Evolutionary conservation across 352 stramenopile genomes (phyloP), one percentile per base, ranked within the genome.

Genomic region (Pythium monospermum): DNA sequence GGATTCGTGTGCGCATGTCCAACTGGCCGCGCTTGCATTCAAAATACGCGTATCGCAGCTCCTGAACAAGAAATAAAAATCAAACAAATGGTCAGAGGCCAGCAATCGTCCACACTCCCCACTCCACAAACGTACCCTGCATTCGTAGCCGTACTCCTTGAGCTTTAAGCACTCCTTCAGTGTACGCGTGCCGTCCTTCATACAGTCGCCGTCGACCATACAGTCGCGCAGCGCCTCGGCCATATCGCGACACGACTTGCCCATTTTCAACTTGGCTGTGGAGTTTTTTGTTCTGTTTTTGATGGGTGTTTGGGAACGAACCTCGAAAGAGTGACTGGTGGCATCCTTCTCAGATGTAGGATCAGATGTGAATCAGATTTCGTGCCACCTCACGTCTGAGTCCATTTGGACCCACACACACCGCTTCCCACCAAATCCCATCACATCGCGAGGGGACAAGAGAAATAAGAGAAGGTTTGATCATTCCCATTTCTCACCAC

Each of bases 231-330:
- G 65, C 51, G 75, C 73, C 57, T 87, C 76, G 16, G 82, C 82
- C 76, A 90, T 90, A 52, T 92, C 82, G 12, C 66, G 76, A 72
- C 82, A 92, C 44, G 76, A 84, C 59, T 92, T 92, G 49, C 81
- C 81, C 81, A 92, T 92, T 15, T 3, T 18, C 19, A 49, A 22
- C 28, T 28, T 23, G 26, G 11, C 8, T 23, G n/a, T n/a, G n/a
- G n/a, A n/a, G 39, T 25, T n/a, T 22, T 5, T 18, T 46, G 46
- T n/a, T n/a, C n/a, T n/a, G n/a, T n/a, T n/a, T n/a, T n/a, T n/a
- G n/a, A n/a, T n/a, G n/a, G n/a, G n/a, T n/a, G n/a, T n/a, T n/a
- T n/a, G n/a, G n/a, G n/a, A n/a, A n/a, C n/a, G n/a, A n/a, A n/a
- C n/a, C n/a, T n/a, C n/a, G n/a, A n/a, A n/a, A n/a, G n/a, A n/a